Conservation (phyloP, 2,329 filamentous ascomycete species). For the Huntiella moniliformis region DNA sequence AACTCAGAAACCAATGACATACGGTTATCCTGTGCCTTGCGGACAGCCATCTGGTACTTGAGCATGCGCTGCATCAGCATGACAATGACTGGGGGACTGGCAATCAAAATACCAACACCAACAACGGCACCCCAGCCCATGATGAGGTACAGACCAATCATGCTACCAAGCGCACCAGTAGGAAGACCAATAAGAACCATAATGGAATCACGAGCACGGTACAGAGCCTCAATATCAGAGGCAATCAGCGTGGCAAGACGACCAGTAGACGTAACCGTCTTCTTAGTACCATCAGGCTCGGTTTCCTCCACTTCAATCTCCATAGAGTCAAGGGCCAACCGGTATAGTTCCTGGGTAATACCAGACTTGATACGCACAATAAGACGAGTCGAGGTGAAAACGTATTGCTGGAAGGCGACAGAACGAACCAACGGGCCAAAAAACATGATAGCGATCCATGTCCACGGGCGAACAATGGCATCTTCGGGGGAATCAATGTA, state of each 20-base stretch:
- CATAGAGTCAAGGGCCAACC: slow-evolving; percentile 35
- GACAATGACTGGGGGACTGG: slow-evolving; percentile 30
- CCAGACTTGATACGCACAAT: slow-evolving; percentile 35
- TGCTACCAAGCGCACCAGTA: slow-evolving; percentile 27
- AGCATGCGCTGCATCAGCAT: slow-evolving; percentile 31
- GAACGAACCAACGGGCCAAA: slow-evolving; percentile 27
- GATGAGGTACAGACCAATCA: slow-evolving; percentile 34
- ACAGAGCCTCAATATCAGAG: slow-evolving; percentile 37
- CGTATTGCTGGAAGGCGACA: slow-evolving; percentile 35
- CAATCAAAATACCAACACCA: slow-evolving; percentile 28
- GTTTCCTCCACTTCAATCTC: slow-evolving; percentile 33
- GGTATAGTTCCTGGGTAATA: slow-evolving; percentile 39
- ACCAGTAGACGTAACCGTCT: slow-evolving; percentile 27
- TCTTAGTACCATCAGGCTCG: slow-evolving; percentile 11
- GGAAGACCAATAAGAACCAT: slow-evolving; percentile 27
- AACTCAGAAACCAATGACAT: slow-evolving; percentile 41
- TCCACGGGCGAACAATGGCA: slow-evolving; percentile 28
- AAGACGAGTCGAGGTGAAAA: slow-evolving; percentile 34
- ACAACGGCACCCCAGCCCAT: slow-evolving; percentile 37
- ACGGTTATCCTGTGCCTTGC: slow-evolving; percentile 35
- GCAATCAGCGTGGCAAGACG: slow-evolving; percentile 38
- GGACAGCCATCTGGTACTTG: slow-evolving; percentile 30
- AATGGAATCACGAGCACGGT: slow-evolving; percentile 31
- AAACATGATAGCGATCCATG: slow-evolving; percentile 37
- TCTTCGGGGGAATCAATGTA: slow-evolving; percentile 27